Evolutionary conservation across 106 monocot genomes (phyloP), one percentile per base, ranked within the genome.

Genomic region (Triglochin maritima): DNA sequence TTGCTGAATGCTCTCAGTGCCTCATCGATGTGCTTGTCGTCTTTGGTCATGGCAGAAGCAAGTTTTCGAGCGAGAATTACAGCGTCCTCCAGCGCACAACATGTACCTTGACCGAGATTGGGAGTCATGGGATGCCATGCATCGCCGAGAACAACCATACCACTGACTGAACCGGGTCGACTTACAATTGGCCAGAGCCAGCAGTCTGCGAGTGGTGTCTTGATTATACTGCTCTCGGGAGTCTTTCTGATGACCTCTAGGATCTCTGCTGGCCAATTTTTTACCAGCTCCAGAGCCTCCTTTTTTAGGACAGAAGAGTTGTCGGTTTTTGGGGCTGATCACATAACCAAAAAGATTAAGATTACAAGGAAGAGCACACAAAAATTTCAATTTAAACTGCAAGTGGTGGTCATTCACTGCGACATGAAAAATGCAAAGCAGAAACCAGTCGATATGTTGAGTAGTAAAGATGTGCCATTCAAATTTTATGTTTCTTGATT

Each of bases 111-210:
- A 0, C 90, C 95, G 2, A 96, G 85, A 62, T 96, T 90, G 5
- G 95, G 90, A 1, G 95, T 96, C 95, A 96, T 96, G 10, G 91
- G 91, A 65, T 98, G 96, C 96, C 96, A 98, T 13, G 96, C 87
- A 50, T 98, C 96, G 0, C 96, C 96, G 10, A 76, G 86, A 8
- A 98, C 61, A 44, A 86, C 96, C 48, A 77, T 85, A 9, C 78
- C 66, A 4, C 66, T 67, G 17, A 64, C 44, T 46, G 82, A 81
- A 3, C 79, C 78, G 3, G 87, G 67, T 9, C 90, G 96, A 43
- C 69, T 77, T 3, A 84, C 17, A 6, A 81, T 68, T 3, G 91
- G 96, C 96, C 91, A 96, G 7, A 96, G 83, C 96, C 96, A 96
- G 46, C 96, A 74, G 68, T 96, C 96, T 13, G 70, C 88, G n/a